These are phyloP conservation scores for Penstemon eatonii DNA, from an alignment of 257 asterid genomes.

Conservation along the genomic window DNA sequence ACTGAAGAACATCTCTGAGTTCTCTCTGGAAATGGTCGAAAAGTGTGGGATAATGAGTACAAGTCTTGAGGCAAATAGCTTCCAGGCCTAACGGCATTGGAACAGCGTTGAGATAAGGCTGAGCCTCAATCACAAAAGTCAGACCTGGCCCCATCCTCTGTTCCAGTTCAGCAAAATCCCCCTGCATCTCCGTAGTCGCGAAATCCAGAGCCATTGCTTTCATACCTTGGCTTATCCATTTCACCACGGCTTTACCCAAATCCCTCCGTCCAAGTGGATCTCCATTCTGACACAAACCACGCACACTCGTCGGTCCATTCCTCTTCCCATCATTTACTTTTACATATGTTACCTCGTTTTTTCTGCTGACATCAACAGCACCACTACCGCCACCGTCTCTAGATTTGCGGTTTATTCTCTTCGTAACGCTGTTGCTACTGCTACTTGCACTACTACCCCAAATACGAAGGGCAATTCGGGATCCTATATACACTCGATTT, in stretches of 20 bases:
- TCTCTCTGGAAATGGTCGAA: conserved; percentile 96
- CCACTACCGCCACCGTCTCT: conserved; percentile 6
- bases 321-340: not conserved
- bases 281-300: conserved; percentile 57
- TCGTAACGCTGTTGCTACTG: conserved; percentile 25
- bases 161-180: conserved; percentile 60
- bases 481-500: conserved; percentile 12
- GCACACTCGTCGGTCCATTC: conserved; percentile 31
- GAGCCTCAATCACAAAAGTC: conserved; percentile 87
- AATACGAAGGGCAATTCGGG: conserved; percentile 30
- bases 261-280: conserved; percentile 84
- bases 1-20: conserved; percentile 79
- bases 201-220: conserved; percentile 84
- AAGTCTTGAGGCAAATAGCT: conserved; percentile 77
- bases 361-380: not conserved
- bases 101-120: conserved; percentile 80
- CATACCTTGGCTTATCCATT: conserved; percentile 86
- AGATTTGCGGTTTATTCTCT: conserved; percentile 40
- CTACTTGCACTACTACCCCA: conserved; percentile 28
- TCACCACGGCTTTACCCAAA: conserved; percentile 76
- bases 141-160: conserved; percentile 84
- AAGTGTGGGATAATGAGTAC: conserved; percentile 93
- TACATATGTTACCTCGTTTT: not conserved
- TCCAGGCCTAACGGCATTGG: conserved; percentile 94
- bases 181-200: conserved; percentile 65